Base-by-base conservation (phyloP, 306 rosid genomes). In the Sophora flavescens region DNA sequence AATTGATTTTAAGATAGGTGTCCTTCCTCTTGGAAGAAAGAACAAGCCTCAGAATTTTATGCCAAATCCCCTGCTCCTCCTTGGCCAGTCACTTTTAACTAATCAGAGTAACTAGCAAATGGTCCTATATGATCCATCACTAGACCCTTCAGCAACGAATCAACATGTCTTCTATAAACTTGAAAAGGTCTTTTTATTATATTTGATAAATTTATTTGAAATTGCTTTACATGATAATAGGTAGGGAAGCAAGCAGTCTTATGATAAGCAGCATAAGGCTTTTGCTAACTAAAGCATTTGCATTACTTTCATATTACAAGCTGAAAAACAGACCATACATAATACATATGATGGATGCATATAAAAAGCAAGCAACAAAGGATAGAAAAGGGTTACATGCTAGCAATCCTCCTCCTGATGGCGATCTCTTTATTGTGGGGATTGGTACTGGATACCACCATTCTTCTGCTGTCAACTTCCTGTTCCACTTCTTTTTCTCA, bases 401-500 rank as follows among this genome's bases (percentile, higher is more conserved):
- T 44, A 44, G 14, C 14, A 11, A 44, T 44, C 50, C 50, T 9
- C 50, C 50, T 44, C 50, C 50, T 44, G 10, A 44, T 44, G 5
- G 50, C 50, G 1, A 84, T 56, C 83, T 89, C 89, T 78, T 39
- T 86, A 57, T 74, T 68, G 61, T 74, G 83, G 61, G 92, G 82
- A 87, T 84, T 87, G 28, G 83, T 79, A 50, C 78, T 80, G 6
- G 85, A 59, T 70, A 80, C 68, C 76, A 83, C 88, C 90, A 89
- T 88, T 58, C 50, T 3, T 12, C 66, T 73, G 3, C 30, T 15
- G 18, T 14, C 64, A 70, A 51, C 60, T 39, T 36, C 10, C 28
- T 8, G 42, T 41, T 48, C 61, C 57, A 15, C 58, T 66, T 33
- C 42, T 9, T 69, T 75, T 60, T 32, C 70, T 61, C 67, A 52